phyloP scores from a whole-genome alignment of 257 asterid genomes.

The Leptodermis oblonga region DNA sequence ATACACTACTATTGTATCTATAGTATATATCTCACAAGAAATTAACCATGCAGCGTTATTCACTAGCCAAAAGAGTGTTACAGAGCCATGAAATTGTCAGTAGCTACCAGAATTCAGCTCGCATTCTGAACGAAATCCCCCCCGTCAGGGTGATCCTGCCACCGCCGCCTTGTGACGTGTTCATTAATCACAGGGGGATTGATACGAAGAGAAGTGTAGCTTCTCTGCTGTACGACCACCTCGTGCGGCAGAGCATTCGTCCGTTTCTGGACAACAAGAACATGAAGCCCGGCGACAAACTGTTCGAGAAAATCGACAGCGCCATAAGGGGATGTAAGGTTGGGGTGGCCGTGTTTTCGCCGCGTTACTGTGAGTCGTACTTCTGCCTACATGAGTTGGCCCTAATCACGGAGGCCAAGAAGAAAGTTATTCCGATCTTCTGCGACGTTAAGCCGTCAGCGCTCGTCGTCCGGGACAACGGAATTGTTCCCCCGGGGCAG shows the following conservation, averaged over 20 bases:
- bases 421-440: slow-evolving; percentile 44
- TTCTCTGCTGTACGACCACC: slow-evolving; percentile 41
- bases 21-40: not conserved
- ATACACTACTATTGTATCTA: too few relatives aligned
- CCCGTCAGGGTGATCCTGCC: not conserved
- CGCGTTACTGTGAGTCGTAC: slow-evolving; percentile 48
- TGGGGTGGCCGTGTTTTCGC: slow-evolving; percentile 50
- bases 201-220: slow-evolving; percentile 47
- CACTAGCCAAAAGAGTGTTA: slow-evolving; percentile 26
- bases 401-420: slow-evolving; percentile 35
- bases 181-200: slow-evolving; percentile 49
- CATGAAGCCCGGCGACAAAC: slow-evolving; percentile 57
- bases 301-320: slow-evolving; percentile 43
- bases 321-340: slow-evolving; percentile 40
- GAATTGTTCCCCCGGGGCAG: slow-evolving; percentile 10
- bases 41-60: slow-evolving; percentile 38
- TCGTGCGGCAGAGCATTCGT: slow-evolving; percentile 17
- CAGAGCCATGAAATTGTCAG: slow-evolving; percentile 17
- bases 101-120: slow-evolving; percentile 12
- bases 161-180: slow-evolving; percentile 38
- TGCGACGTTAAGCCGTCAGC: slow-evolving; percentile 52
- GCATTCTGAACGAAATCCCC: not conserved
- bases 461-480: slow-evolving; percentile 23
- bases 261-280: slow-evolving; percentile 53
- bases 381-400: slow-evolving; percentile 57